Base-by-base conservation (phyloP, 495 filamentous ascomycete species). In the Tetracladium setigerum region DNA sequence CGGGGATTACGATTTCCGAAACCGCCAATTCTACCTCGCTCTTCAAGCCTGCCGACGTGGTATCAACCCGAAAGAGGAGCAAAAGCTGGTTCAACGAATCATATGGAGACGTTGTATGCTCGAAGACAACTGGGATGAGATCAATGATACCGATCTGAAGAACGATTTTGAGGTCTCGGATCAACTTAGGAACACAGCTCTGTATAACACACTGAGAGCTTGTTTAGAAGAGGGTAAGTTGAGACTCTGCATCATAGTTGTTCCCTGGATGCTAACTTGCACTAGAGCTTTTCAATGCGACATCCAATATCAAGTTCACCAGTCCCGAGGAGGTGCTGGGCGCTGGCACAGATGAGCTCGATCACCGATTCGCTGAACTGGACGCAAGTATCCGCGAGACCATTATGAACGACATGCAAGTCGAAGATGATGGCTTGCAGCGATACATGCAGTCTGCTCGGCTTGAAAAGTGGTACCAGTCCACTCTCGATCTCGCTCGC, bases 51-150 rank as follows among this genome's bases (percentile, higher is more conserved):
- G 81, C 16, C 64, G 62, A 16, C 59, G 66, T 8, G 63, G 69
- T 33, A 56, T 55, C 30, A 64, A 66, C 39, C 56, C 65, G 22
- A 61, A 47, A 22, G 57, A 70, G 34, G 63, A 71, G 24, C 66
- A 56, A 16, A 10, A 16, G 2, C 31, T 73, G 14, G 46, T 73
- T 42, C 68, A 77, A 30, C 73, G 72, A 41, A 62, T 84, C 33
- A 77, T 86, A 35, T 87, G 83, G 82, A 74, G 81, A 55, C 73
- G 83, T 22, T 80, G 79, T 54, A 69, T 79, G 58, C 73, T 83
- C 50, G 67, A 68, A 42, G 81, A 85, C 53, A 65, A 85, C 49
- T 86, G 82, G 82, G 61, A 60, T 19, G 62, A 56, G 22, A 63
- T 77, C 53, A 74, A 74, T 52, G 61, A 64, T 24, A 69, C 65